Percentiles rank a stretch among this genome's conserved stretches.
These are phyloP conservation scores for Boletus pseudo-olivaceus DNA, from an alignment of 768 basidiomycete genomes.

Conservation along the genomic window DNA sequence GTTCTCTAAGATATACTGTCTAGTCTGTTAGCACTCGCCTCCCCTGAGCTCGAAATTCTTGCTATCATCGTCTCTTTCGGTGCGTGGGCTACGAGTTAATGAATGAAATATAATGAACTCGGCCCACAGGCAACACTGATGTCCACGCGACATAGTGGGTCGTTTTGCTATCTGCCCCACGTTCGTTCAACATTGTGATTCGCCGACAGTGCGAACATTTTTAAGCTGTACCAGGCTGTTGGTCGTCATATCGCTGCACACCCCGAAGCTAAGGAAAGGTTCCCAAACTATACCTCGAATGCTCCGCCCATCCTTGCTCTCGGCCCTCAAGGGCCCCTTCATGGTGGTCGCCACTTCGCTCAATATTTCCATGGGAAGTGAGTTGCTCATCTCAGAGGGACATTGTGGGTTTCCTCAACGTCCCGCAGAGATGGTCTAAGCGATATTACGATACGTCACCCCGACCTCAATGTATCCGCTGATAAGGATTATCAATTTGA, in stretches of 20 bases:
- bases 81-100: slow-evolving; percentile 29
- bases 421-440: slow-evolving; percentile 63
- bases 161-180: neutral
- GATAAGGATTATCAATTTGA: slow-evolving; percentile 22
- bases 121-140: slow-evolving; percentile 65
- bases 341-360: slow-evolving; percentile 70
- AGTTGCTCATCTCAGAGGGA: slow-evolving; percentile 8
- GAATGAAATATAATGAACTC: neutral
- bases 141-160: slow-evolving; percentile 55
- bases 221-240: slow-evolving; percentile 72
- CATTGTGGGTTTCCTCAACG: slow-evolving; percentile 1
- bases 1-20: neutral
- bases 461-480: slow-evolving; percentile 48
- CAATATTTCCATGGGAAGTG: slow-evolving; percentile 84
- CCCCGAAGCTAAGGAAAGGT: slow-evolving; percentile 53
- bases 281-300: slow-evolving; percentile 53
- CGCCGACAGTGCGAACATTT: slow-evolving; percentile 57
- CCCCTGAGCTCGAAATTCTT: slow-evolving; percentile 78
- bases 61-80: slow-evolving; percentile 77
- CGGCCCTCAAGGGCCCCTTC: slow-evolving; percentile 64
- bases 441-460: slow-evolving; percentile 57
- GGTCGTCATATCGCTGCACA: slow-evolving; percentile 51
- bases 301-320: slow-evolving; percentile 59
- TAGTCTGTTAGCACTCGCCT: slow-evolving; percentile 74
- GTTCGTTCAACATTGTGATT: neutral